Evolutionary conservation across 805 yeast species (phyloP).

Genomic region (Myxozyma nipponensis): DNA sequence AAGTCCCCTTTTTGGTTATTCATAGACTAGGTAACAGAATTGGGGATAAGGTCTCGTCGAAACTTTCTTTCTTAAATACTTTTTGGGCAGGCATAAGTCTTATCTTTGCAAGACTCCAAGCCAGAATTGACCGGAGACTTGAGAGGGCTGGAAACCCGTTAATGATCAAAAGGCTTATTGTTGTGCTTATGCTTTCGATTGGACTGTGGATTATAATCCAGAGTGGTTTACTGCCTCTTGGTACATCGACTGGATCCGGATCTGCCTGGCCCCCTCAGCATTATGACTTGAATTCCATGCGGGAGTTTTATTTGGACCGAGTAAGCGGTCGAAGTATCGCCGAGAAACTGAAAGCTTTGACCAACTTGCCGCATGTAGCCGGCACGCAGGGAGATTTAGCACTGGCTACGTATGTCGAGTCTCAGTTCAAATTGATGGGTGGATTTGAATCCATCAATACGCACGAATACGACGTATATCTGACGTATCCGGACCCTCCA

Average conservation of each 20-base stretch:
- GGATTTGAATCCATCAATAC: constrained; percentile 42
- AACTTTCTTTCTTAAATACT: not conserved
- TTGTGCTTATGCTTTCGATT: constrained; percentile 61
- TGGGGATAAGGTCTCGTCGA: not conserved
- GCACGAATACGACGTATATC: constrained; percentile 49
- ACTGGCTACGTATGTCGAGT: constrained; percentile 60
- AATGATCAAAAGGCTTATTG: constrained; percentile 70
- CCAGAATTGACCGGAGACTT: constrained; percentile 35
- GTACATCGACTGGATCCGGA: constrained; percentile 1
- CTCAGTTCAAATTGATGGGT: constrained; percentile 44
- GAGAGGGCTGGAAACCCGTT: constrained; percentile 79
- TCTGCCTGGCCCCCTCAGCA: constrained; percentile 42
- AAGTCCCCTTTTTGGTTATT: constrained; percentile 37
- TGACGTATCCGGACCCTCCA: constrained; percentile 59
- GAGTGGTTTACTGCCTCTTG: constrained; percentile 50
- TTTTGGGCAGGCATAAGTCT: not conserved
- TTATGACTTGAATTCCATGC: constrained; percentile 54
- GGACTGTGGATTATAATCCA: constrained; percentile 56
- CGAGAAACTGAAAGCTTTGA: constrained; percentile 63
- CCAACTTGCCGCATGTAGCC: constrained; percentile 79
- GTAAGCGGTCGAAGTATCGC: constrained; percentile 58
- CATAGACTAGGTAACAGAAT: constrained; percentile 23
- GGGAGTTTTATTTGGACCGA: constrained; percentile 47
- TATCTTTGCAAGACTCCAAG: not conserved
- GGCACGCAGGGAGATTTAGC: constrained; percentile 85